Base-by-base conservation (phyloP, 2,329 filamentous ascomycete genomes). In the Claviceps citrina region DNA sequence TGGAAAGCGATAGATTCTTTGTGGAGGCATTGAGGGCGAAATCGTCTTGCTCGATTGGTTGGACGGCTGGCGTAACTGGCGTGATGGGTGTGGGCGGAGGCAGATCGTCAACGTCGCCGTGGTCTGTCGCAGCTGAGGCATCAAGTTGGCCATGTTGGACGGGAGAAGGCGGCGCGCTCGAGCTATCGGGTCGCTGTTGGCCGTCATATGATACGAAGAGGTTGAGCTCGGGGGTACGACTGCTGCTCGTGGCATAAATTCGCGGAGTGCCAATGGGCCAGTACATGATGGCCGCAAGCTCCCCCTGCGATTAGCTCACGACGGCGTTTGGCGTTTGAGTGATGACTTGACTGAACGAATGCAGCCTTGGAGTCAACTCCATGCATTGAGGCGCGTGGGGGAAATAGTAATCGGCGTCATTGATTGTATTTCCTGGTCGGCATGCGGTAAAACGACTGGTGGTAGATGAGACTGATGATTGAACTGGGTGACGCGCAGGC, bases 181-280 rank as follows among this genome's bases (percentile, higher is more conserved):
- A 47, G 27, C 53, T 53, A 33, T 51, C 54, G 44, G 55, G 47
- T 51, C 57, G 53, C 48, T 51, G 45, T 16, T 75, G 64, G 57
- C 79, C 78, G 65, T 84, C 73, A 49, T 78, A 70, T 39, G 70
- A 73, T 45, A 74, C 61, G 46, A 70, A 63, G 42, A 68, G 56
- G 45, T 64, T 68, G 48, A 67, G 59, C 41, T 63, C 59, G 41
- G 67, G 60, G 49, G 67, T 61, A 57, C 70, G 69, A 54, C 71
- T 73, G 63, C 76, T 83, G 64, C 71, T 82, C 51, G 81, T 81
- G 55, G 83, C 79, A 66, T 84, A 89, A 59, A 87, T 78, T 59
- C 79, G 78, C 56, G 84, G 83, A 58, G 83, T 83, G 60, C 82
- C 84, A 60, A 86, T 75, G 55, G 84, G 84, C 84, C 84, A 93